Evolutionary conservation across 2,329 filamentous ascomycete genomes (phyloP), one percentile per base, ranked within the genome.

Genomic region (Grosmannia penicillata): DNA sequence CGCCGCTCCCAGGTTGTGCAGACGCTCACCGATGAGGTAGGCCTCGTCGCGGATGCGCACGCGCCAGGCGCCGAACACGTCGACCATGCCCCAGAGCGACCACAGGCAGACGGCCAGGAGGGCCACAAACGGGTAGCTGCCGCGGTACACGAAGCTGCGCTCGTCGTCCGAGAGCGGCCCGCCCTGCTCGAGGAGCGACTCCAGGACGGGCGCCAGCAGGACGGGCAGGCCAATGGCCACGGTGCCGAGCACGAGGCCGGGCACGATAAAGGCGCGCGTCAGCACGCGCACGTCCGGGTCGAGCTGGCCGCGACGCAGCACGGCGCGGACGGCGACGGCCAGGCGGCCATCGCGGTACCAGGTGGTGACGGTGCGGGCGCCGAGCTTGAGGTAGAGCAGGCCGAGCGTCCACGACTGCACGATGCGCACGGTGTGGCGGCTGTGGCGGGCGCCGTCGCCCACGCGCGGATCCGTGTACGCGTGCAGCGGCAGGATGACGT

Each of bases 371-470:
- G 85, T 61, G 28, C 81, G 78, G 14, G 75, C 70, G 1, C 73
- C 73, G 49, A 96, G 75, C 46, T 93, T 87, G 23, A 93, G 70
- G 56, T 94, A 95, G 4, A 98, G 68, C 18, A 98, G 71, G 5
- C 91, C 91, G 1, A 98, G 66, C 0, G 87, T 93, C 86, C 89
- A 98, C 41, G 87, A 79, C 54, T 96, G 89, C 30, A 96, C 78
- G 44, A 96, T 69, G 45, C 93, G 81, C 30, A 96, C 74, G 8
- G 78, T 82, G 52, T 93, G 84, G 14, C 56, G 37, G 48, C 46
- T 52, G 26, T 40, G 21, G 50, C 52, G 27, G 44, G 52, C 34
- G 45, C 51, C 8, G 13, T 5, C 55, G 51, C 18, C 56, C 48
- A 17, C 18, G 30, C 47, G 22, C 47, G 26, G 45, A n/a, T 72